These are phyloP conservation scores for Lantana camara DNA, from an alignment of 257 asterid genomes.

Conservation along the genomic window DNA sequence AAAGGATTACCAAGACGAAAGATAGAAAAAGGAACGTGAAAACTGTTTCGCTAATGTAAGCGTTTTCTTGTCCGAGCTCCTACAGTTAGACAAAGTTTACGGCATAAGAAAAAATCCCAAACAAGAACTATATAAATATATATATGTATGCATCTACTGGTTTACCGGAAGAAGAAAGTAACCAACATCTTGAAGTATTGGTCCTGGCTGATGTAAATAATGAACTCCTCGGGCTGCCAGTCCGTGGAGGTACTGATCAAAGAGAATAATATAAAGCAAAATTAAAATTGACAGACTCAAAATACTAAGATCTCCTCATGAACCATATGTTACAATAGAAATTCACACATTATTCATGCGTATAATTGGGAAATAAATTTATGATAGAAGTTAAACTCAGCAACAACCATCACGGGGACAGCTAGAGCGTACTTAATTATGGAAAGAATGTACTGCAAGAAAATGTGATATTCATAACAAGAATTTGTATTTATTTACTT, in stretches of 20 bases:
- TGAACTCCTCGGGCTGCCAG: slow-evolving; percentile 95
- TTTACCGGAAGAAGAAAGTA: slow-evolving; percentile 63
- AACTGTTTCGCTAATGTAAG: slow-evolving; percentile 82
- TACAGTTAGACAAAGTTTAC: slow-evolving; percentile 26
- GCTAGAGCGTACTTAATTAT: slow-evolving; percentile 21
- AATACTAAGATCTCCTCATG: slow-evolving; percentile 3
- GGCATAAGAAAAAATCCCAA: slow-evolving; percentile 12
- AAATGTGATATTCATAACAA: no score
- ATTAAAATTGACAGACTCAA: not conserved
- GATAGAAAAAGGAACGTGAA: slow-evolving; percentile 77
- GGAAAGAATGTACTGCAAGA: no score
- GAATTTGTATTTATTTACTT: not conserved
- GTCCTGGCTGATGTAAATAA: slow-evolving; percentile 91
- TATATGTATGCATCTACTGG: not conserved
- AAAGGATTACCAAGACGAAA: slow-evolving; percentile 72
- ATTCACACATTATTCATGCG: not conserved
- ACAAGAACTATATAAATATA: not conserved
- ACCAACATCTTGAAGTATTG: slow-evolving; percentile 82
- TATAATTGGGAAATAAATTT: not conserved
- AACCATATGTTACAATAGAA: slow-evolving; percentile 1
- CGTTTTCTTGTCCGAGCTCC: slow-evolving; percentile 89
- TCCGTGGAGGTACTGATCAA: slow-evolving; percentile 84
- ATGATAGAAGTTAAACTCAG: not conserved
- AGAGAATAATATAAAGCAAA: slow-evolving; percentile 3
- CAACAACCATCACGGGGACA: slow-evolving; percentile 6